These are phyloP conservation scores for Hibiscus mutabilis DNA, from an alignment of 345 rosid genomes.

Conservation along the genomic window DNA sequence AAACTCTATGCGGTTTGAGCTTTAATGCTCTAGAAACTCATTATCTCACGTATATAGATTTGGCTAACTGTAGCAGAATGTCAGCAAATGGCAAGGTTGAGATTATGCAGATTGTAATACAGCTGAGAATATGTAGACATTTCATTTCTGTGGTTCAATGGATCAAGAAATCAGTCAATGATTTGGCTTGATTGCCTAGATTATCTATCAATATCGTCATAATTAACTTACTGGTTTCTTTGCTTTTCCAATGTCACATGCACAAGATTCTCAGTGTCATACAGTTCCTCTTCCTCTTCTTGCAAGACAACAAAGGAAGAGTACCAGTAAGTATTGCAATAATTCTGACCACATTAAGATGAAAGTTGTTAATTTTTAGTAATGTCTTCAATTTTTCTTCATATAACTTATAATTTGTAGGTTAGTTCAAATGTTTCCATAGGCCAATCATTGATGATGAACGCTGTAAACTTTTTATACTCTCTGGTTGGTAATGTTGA, in stretches of 20 bases:
- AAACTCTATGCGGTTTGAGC: slow-evolving; percentile 65
- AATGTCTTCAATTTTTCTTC: neutral
- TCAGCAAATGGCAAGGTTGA: neutral
- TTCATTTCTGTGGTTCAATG: neutral
- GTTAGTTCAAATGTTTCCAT: too few relatives aligned
- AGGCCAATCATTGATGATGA: neutral
- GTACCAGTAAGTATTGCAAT: neutral
- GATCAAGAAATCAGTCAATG: neutral
- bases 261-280: neutral
- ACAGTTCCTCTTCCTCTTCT: slow-evolving; percentile 1
- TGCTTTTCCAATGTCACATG: neutral
- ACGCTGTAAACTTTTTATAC: neutral
- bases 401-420: neutral
- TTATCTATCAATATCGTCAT: neutral
- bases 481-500: neutral
- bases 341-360: neutral
- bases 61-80: neutral
- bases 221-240: too few relatives aligned
- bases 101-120: neutral
- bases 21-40: neutral
- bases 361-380: neutral
- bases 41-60: neutral
- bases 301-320: slow-evolving; percentile 3
- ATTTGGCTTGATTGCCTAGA: neutral
- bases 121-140: neutral